phyloP scores from a whole-genome alignment of 208 protist species.

The Crithidia sp. region DNA sequence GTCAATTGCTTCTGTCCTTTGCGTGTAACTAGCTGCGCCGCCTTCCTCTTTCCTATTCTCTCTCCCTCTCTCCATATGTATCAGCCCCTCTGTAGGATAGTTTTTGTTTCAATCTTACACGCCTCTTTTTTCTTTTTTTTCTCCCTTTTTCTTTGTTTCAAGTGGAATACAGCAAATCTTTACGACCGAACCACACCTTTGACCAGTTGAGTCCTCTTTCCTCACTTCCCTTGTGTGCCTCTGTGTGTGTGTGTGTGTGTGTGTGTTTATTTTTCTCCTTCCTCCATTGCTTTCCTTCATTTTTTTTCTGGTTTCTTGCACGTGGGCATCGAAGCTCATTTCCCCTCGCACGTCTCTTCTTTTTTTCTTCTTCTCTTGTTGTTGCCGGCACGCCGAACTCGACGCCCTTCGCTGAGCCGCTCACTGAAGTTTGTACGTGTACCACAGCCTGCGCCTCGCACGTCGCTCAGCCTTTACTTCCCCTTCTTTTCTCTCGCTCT shows the following conservation, averaged over 20 bases:
- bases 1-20: no score
- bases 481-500: no score
- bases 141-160: background rate
- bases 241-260: background rate
- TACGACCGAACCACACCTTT: background rate
- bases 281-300: background rate
- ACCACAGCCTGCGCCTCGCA: no score
- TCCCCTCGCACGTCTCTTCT: background rate
- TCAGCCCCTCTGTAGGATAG: background rate
- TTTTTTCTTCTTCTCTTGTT: background rate
- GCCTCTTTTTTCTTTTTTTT: slow-evolving; percentile 1
- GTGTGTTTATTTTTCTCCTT: background rate
- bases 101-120: background rate
- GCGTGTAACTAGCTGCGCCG: no score
- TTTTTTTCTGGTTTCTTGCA: background rate
- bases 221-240: no score
- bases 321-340: background rate
- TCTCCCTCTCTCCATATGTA: slow-evolving; percentile 5
- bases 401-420: no score
- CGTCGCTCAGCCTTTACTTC: no score
- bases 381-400: background rate
- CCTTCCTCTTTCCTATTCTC: slow-evolving; percentile 11
- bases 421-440: no score
- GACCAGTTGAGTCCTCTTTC: no score
- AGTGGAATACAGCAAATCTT: background rate